A percentile compares a stretch with the other conserved stretches of the same genome.
These are phyloP conservation scores for Boletus reticuloceps DNA, from an alignment of 768 basidiomycete species.

Conservation along the genomic window DNA sequence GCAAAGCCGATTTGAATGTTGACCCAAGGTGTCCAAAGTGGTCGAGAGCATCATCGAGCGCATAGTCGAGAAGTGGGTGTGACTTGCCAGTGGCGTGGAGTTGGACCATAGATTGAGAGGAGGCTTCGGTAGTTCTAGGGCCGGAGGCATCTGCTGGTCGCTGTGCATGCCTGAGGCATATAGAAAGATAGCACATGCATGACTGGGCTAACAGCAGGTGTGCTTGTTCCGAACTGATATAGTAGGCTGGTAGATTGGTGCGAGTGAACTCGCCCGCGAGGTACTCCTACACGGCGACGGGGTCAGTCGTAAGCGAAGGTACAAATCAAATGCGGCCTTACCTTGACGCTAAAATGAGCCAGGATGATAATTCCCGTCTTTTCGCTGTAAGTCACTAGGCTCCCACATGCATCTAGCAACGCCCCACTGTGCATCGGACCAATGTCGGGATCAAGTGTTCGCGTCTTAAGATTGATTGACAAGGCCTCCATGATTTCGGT, in stretches of 20 bases:
- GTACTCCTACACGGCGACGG: background rate
- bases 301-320: background rate
- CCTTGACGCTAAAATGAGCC: constrained; percentile 5
- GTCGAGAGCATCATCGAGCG: background rate
- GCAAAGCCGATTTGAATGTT: background rate
- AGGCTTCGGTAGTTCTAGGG: background rate
- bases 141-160: background rate
- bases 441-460: background rate
- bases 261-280: background rate
- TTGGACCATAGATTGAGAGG: background rate
- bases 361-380: constrained; percentile 1
- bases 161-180: background rate
- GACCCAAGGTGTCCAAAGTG: background rate
- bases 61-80: background rate
- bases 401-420: constrained; percentile 6
- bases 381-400: constrained; percentile 1
- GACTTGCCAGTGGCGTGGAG: background rate
- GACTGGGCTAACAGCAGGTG: background rate
- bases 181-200: constrained; percentile 5
- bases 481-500: background rate
- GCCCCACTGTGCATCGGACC: constrained; percentile 4
- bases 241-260: background rate
- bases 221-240: background rate
- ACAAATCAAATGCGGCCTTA: background rate
- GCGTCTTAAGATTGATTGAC: background rate